Conservation (phyloP, 2,329 filamentous ascomycete genomes). For the Aspergillus neoniger region DNA sequence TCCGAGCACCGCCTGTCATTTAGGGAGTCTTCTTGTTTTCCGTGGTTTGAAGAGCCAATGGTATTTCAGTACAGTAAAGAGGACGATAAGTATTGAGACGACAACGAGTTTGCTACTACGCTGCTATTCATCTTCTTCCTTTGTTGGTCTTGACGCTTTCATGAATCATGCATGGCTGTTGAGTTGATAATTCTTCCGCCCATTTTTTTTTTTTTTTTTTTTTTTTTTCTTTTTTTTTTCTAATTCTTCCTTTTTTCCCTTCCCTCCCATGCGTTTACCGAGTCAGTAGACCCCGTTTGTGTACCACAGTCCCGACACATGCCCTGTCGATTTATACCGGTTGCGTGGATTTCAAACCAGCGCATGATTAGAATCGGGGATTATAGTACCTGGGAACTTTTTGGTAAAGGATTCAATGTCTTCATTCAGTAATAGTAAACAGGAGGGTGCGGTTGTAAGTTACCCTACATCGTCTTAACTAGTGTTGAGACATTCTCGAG, state of each 20-base stretch:
- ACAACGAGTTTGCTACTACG: too few species aligned
- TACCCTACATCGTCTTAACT: too few species aligned
- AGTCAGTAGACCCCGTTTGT: not conserved
- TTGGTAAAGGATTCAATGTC: too few species aligned
- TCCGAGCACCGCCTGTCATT: constrained; percentile 24
- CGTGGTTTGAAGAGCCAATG: not conserved
- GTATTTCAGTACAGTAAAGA: too few species aligned
- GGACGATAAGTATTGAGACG: too few species aligned
- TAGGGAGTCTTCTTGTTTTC: not conserved
- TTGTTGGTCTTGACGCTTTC: not conserved
- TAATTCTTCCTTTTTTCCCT: not conserved
- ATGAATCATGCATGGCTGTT: not conserved
- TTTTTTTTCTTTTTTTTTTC: not conserved
- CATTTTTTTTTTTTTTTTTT: not conserved
- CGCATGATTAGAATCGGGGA: too few species aligned
- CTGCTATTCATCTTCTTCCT: not conserved
- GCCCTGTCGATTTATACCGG: not conserved
- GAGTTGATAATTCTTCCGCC: not conserved
- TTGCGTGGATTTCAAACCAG: too few species aligned
- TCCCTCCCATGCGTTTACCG: not conserved
- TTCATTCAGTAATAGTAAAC: too few species aligned
- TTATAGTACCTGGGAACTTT: too few species aligned
- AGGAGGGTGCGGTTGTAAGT: too few species aligned
- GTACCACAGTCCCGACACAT: not conserved
- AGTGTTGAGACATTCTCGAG: too few species aligned